Base-by-base conservation (phyloP, 2,329 filamentous ascomycete genomes). In the Ophiosphaerella narmari region DNA sequence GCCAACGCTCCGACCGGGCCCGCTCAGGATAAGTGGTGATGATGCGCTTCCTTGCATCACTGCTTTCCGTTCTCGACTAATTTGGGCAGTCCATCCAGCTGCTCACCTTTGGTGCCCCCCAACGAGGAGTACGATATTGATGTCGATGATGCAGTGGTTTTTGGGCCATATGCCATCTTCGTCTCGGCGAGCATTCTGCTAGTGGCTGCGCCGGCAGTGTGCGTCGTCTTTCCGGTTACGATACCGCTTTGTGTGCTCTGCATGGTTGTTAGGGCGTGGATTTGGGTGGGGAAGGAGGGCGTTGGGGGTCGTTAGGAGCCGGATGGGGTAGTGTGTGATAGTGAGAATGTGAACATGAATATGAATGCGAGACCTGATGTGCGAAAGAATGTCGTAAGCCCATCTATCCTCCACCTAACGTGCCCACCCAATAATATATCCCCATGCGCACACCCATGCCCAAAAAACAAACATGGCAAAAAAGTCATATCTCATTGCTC, bases 1-100 rank as follows among this genome's bases (percentile, higher is more conserved):
- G 54, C 57, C 9, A 29, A 29, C 26, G 26, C 26, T 11, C 5
- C 26, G 7, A 36, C 48, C 38, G 56, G 58, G 35, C 46, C 54
- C 33, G 43, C 38, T 46, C 43, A 21, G 38, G 60, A 63, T 29
- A 55, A 59, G 48, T 65, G 63, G 63, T 59, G 46, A 52, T 39
- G 7, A 21, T 21, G 18, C 18, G 18, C 18, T 21, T 33, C 18
- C 24, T 26, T 9, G n/a, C 23, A 35, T 34, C 34, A 21, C 23
- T 14, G 12, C 42, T 7, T 26, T 35, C 11, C 23, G 24, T 21
- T 21, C 18, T 21, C 21, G n/a, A 26, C 42, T 18, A 7, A 34
- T 26, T 5, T 5, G 18, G 4, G 18, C 18, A 21, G 9, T 12
- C n/a, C 40, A 32, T 43, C 45, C 7, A 38, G 21, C 16, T 12